Conservation (phyloP, 192 early-diverging fungal genomes). For the Dimargaris cristalligena region DNA sequence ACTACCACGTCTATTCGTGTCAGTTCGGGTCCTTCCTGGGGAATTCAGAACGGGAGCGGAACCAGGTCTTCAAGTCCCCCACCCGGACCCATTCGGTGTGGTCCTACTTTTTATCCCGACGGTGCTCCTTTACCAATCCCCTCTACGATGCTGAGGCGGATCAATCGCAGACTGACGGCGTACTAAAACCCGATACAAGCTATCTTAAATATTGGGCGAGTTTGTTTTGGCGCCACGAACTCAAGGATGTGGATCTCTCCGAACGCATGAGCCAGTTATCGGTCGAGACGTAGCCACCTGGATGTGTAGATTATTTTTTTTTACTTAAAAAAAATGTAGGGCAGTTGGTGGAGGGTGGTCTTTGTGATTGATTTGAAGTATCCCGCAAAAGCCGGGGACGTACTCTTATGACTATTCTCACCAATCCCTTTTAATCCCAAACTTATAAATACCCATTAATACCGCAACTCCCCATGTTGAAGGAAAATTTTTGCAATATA, state of each 20-base stretch:
- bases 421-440: no score
- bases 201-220: conserved; percentile 58
- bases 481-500: no score
- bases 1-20: conserved; percentile 74
- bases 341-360: no score
- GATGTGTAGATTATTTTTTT: no score
- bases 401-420: no score
- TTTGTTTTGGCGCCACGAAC: conserved; percentile 44
- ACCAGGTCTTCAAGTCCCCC: conserved; percentile 21
- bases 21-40: conserved; percentile 91
- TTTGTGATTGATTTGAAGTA: no score
- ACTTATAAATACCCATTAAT: no score
- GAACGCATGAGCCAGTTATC: not conserved
- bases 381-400: no score
- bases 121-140: conserved; percentile 37
- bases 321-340: no score
- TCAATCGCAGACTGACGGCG: conserved; percentile 29
- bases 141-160: conserved; percentile 35
- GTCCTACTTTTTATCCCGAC: conserved; percentile 52
- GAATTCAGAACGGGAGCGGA: conserved; percentile 71
- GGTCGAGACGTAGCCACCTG: no score
- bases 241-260: conserved; percentile 18
- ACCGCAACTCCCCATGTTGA: no score
- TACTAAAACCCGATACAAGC: conserved; percentile 45
- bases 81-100: conserved; percentile 50